Evolutionary conservation across 257 asterid genomes (phyloP).

Genomic region (Echites panduratus): DNA sequence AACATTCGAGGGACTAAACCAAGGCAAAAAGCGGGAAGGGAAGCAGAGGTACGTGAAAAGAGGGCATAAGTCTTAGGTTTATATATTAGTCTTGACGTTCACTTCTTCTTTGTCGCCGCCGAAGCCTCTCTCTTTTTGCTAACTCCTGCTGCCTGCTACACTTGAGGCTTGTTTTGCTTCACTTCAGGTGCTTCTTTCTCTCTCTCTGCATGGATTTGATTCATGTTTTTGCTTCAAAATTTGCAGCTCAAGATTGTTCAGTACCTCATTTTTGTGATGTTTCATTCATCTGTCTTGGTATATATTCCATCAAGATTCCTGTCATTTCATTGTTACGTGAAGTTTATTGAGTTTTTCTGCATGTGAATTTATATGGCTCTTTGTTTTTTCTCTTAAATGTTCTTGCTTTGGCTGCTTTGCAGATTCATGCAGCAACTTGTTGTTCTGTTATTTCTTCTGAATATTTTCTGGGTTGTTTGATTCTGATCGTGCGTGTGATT

Average conservation of each 20-base stretch:
- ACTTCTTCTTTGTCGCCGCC: conserved; percentile 10
- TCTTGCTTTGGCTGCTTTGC: not conserved
- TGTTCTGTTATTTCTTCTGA: not conserved
- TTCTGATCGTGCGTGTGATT: not conserved
- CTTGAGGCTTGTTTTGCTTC: not conserved
- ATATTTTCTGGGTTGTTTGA: conserved; percentile 2
- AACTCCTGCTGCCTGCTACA: not conserved
- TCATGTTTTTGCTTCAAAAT: conserved; percentile 1
- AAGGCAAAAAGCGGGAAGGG: too few species aligned
- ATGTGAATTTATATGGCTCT: not conserved
- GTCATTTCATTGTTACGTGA: not conserved
- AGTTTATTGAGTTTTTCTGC: not conserved
- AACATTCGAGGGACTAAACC: too few species aligned
- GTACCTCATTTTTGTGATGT: not conserved
- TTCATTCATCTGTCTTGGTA: not conserved
- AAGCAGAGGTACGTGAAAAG: too few species aligned
- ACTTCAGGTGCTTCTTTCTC: not conserved
- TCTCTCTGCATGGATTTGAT: not conserved
- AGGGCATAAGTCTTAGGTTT: not conserved
- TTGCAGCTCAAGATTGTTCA: not conserved
- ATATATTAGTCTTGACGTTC: not conserved
- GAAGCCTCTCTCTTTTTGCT: not conserved
- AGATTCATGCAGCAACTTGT: not conserved
- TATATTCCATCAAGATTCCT: not conserved
- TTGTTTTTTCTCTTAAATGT: not conserved